These are phyloP conservation scores for Cutaneotrichosporon dermatis DNA, from an alignment of 1,284 basidiomycete species.

Conservation along the genomic window DNA sequence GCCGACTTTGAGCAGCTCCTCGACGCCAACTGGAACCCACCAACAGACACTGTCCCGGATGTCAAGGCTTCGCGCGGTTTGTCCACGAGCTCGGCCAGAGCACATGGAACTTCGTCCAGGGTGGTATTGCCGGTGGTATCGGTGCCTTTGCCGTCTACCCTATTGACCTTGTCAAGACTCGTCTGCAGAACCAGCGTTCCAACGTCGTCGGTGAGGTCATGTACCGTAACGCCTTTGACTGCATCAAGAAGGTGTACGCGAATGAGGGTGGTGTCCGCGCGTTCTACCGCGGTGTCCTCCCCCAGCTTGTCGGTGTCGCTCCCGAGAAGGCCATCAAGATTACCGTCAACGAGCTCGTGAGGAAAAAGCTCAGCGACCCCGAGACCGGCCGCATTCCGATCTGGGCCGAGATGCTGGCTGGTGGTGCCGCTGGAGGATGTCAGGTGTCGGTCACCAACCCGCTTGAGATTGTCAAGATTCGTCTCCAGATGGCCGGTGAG, in stretches of 20 bases:
- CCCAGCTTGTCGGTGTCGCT: constrained; percentile 94
- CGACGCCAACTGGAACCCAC: constrained; percentile 53
- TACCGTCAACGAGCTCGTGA: constrained; percentile 90
- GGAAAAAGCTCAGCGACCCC: constrained; percentile 78
- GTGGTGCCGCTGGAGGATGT: constrained; percentile 89
- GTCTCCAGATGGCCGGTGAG: constrained; percentile 86
- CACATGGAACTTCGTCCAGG: constrained; percentile 80
- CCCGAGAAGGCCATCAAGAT: constrained; percentile 76
- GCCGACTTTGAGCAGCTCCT: constrained; percentile 84
- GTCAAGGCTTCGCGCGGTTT: constrained; percentile 22
- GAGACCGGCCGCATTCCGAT: constrained; percentile 89
- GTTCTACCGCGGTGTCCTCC: constrained; percentile 93
- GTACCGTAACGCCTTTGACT: constrained; percentile 92
- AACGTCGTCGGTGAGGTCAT: constrained; percentile 89
- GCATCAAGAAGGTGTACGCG: constrained; percentile 85
- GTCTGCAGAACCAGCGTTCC: constrained; percentile 96
- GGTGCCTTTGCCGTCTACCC: constrained; percentile 70
- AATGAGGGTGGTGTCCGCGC: constrained; percentile 88
- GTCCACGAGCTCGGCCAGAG: constrained; percentile 56
- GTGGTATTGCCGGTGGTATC: constrained; percentile 75
- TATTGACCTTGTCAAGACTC: constrained; percentile 59
- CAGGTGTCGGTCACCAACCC: constrained; percentile 99
- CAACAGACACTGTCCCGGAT: constrained; percentile 14
- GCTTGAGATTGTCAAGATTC: constrained; percentile 79
- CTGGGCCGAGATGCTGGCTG: constrained; percentile 81